A percentile compares a stretch with the other conserved stretches of the same genome.
These are phyloP conservation scores for Strigomonas culicis DNA, from an alignment of 208 protist species.

Conservation along the genomic window DNA sequence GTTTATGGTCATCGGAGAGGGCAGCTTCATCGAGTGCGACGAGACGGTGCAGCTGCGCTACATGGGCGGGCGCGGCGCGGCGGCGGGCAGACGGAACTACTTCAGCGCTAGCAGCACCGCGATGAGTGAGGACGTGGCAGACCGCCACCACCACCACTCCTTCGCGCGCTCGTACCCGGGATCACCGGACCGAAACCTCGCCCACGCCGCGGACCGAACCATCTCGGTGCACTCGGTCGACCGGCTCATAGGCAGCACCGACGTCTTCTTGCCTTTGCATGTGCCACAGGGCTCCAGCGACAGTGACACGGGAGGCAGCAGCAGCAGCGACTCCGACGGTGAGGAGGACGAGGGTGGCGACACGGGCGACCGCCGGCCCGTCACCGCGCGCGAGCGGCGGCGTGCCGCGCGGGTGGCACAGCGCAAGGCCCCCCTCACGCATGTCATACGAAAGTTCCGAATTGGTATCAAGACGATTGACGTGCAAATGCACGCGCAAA, in stretches of 20 bases:
- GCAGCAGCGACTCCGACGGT: background rate
- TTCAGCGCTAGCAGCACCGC: background rate
- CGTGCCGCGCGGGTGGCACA: background rate
- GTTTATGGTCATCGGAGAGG: constrained; percentile 69
- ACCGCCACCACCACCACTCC: background rate
- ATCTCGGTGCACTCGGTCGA: background rate
- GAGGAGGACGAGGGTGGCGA: background rate
- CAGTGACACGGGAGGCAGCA: background rate
- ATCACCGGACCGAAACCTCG: background rate
- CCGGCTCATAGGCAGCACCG: background rate
- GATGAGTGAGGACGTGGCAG: background rate
- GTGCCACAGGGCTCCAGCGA: background rate
- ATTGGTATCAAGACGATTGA: background rate
- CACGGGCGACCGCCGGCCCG: background rate
- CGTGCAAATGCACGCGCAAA: background rate
- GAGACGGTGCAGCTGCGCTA: constrained; percentile 43
- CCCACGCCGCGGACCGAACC: background rate
- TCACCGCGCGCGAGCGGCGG: background rate
- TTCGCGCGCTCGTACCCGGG: background rate
- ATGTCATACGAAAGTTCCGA: background rate
- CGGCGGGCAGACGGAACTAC: background rate
- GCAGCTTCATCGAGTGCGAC: constrained; percentile 61
- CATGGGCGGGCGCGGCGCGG: constrained; percentile 15
- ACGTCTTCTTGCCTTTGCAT: background rate
- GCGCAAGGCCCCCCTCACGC: background rate